A percentile compares a stretch with the other conserved stretches of the same genome.
Evolutionary conservation across 2,329 filamentous ascomycete species (phyloP).

Genomic region (Cladorrhinum sp.): DNA sequence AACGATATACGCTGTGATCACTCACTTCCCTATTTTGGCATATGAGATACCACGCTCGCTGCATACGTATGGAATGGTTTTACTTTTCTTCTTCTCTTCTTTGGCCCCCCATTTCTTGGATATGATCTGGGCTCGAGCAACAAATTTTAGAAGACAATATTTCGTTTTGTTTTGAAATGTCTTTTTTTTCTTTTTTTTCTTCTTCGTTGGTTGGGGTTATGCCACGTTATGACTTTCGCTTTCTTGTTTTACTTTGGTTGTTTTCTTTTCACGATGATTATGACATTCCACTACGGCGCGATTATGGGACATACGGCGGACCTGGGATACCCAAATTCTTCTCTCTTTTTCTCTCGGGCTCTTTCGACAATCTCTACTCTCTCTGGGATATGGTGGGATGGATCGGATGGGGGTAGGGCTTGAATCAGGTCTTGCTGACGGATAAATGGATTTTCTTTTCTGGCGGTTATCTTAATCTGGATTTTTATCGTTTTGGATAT

Average conservation of each 20-base stretch:
- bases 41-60: conserved; percentile 23
- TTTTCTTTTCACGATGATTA: conserved; percentile 14
- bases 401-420: too few relatives aligned
- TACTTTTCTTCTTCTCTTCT: conserved; percentile 1
- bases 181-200: conserved; percentile 2
- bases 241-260: conserved; percentile 10
- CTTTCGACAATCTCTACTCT: too few relatives aligned
- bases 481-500: too few relatives aligned
- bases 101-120: background rate
- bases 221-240: conserved; percentile 18
- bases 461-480: too few relatives aligned
- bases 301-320: conserved; percentile 2
- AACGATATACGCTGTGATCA: conserved; percentile 17
- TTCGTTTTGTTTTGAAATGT: conserved; percentile 10
- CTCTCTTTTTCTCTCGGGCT: too few relatives aligned
- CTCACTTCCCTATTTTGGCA: conserved; percentile 15
- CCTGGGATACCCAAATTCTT: conserved; percentile 18
- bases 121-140: conserved; percentile 7
- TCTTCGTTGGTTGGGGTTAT: conserved; percentile 5
- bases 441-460: too few relatives aligned
- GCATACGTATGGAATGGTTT: conserved; percentile 4
- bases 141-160: background rate
- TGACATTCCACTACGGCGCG: conserved; percentile 12
- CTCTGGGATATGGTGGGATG: too few relatives aligned
- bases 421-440: too few relatives aligned